These are phyloP conservation scores for Lichtheimia ornata DNA, from an alignment of 371 early-diverging fungal genomes.

Conservation along the genomic window DNA sequence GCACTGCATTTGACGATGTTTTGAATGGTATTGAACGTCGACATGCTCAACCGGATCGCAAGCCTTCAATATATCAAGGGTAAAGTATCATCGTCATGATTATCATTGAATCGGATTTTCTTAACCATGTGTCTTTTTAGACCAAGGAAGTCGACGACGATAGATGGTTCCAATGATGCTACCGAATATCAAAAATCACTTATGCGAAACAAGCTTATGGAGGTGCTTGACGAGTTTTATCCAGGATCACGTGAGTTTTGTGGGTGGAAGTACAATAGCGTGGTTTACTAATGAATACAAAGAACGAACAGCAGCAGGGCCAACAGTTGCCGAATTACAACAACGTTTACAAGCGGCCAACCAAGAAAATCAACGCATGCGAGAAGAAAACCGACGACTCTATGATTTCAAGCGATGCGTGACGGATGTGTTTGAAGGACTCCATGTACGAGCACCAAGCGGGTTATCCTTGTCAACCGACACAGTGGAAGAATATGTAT, in stretches of 20 bases:
- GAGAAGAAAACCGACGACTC: slow-evolving; percentile 13
- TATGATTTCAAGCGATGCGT: slow-evolving; percentile 21
- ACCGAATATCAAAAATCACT: too few species aligned
- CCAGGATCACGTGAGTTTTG: not conserved
- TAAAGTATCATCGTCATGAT: too few species aligned
- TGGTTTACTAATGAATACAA: too few species aligned
- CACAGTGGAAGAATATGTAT: slow-evolving; percentile 14
- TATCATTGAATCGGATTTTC: too few species aligned
- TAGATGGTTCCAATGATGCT: too few species aligned
- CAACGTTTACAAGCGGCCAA: slow-evolving; percentile 9
- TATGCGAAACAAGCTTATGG: not conserved
- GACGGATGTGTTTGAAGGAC: slow-evolving; percentile 17
- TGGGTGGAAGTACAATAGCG: not conserved
- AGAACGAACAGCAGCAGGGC: not conserved
- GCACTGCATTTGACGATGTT: not conserved
- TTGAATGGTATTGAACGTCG: not conserved
- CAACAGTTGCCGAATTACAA: not conserved
- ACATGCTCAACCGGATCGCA: not conserved
- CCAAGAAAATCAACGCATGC: slow-evolving; percentile 9
- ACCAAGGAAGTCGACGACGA: too few species aligned
- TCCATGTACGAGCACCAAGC: slow-evolving; percentile 18
- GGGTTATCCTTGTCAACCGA: not conserved
- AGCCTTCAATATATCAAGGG: too few species aligned
- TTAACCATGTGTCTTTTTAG: too few species aligned
- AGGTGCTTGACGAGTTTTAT: slow-evolving; percentile 7